Evolutionary conservation across 2,329 filamentous ascomycete genomes (phyloP).

Genomic region (Shiraia sp.): DNA sequence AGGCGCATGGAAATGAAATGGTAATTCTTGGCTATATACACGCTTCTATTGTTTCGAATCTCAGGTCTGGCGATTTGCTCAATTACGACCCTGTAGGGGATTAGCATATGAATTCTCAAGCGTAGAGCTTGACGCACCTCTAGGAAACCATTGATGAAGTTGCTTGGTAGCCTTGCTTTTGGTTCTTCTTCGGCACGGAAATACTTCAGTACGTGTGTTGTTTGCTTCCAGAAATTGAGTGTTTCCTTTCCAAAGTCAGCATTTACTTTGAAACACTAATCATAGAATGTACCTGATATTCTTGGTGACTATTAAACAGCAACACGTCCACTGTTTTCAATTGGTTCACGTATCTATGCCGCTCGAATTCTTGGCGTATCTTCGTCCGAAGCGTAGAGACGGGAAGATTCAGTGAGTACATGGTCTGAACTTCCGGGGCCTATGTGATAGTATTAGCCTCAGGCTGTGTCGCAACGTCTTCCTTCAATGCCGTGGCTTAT

Average conservation of each 20-base stretch:
- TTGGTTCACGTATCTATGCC: conserved; percentile 91
- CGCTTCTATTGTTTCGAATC: conserved; percentile 14
- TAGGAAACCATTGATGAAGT: conserved; percentile 92
- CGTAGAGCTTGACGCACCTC: conserved; percentile 65
- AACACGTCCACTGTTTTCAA: conserved; percentile 86
- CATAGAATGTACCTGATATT: conserved; percentile 75
- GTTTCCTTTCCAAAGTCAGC: conserved; percentile 69
- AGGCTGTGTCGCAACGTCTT: neutral
- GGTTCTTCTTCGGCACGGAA: conserved; percentile 87
- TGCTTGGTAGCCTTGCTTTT: conserved; percentile 75
- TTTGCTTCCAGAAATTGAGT: conserved; percentile 99
- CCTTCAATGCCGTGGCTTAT: neutral
- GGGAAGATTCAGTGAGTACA: conserved; percentile 92
- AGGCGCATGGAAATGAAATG: conserved; percentile 40
- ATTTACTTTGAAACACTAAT: neutral
- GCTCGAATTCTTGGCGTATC: conserved; percentile 95
- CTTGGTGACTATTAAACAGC: conserved; percentile 85
- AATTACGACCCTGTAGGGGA: conserved; percentile 44
- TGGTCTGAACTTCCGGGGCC: conserved; percentile 95
- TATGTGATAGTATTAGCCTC: conserved; percentile 47
- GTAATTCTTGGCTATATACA: conserved; percentile 44
- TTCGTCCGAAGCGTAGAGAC: conserved; percentile 87
- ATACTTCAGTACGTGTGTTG: conserved; percentile 94
- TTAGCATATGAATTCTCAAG: conserved; percentile 5
- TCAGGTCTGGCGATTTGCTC: conserved; percentile 11